phyloP scores from a whole-genome alignment of 164 flowering plant genomes.

The Stephania japonica region DNA sequence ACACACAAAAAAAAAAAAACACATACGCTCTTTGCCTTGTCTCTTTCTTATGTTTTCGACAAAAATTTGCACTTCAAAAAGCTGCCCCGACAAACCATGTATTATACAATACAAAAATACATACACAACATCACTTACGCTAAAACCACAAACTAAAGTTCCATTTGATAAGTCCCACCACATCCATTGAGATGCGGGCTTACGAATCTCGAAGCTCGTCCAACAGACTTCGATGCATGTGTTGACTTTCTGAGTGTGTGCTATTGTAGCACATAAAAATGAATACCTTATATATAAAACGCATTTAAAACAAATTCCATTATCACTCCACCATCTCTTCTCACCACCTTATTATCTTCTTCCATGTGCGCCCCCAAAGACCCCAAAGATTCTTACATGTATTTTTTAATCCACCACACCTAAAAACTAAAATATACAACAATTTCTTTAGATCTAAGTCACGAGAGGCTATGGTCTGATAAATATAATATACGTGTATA shows the following conservation, averaged over 20 bases:
- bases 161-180: neutral
- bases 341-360: conserved; percentile 1
- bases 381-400: neutral
- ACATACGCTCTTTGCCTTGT: conserved; percentile 12
- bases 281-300: neutral
- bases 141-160: neutral
- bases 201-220: too few species aligned
- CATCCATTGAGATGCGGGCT: neutral
- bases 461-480: neutral
- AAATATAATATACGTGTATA: neutral
- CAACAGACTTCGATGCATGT: too few species aligned
- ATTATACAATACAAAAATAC: too few species aligned
- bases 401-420: too few species aligned
- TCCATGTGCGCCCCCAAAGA: too few species aligned
- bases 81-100: conserved; percentile 22
- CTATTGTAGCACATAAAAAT: neutral
- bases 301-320: conserved; percentile 1
- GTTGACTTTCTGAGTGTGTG: too few species aligned
- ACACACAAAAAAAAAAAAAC: too few species aligned
- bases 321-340: conserved; percentile 14
- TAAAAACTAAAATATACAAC: neutral
- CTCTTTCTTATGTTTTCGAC: conserved; percentile 20
- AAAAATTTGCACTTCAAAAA: conserved; percentile 16
- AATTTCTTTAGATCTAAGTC: neutral
- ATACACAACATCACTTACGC: neutral